Base-by-base conservation (phyloP, 1,284 basidiomycete genomes). In the Ganoderma boninense region DNA sequence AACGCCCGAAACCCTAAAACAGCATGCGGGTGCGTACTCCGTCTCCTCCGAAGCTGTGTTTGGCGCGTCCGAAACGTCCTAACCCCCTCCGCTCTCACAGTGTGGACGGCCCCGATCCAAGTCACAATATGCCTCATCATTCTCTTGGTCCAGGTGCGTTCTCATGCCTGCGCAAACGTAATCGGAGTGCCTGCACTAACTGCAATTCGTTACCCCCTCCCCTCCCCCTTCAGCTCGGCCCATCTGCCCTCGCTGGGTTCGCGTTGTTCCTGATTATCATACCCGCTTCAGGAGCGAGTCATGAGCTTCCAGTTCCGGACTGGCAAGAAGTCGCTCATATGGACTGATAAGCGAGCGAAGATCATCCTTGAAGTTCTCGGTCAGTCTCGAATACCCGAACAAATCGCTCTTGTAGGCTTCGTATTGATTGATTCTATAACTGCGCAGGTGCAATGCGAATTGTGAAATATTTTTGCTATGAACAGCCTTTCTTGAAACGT, bases 401-500 rank as follows among this genome's bases (percentile, higher is more conserved):
- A 8, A 5, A 44, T 42, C 5, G 5, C 26, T 23, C 6, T 7
- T 44, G 20, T 46, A 6, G 20, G 14, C 14, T 26, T 10, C 6
- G 35, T 56, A 23, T 38, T 40, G n/a, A 54, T 43, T 43, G 1
- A 14, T 3, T 1, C n/a, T 49, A n/a, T 11, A 20, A 16, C 23
- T 57, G 8, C 43, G 44, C 62, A 87, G 87, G 88, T 49, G 89
- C 87, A 0, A 93, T 94, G 90, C 86, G 90, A 8, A 86, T 95
- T 23, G 90, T 94, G 74, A 95, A 95, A 79, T 92, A 92, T 76
- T 94, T 95, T 79, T 89, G 87, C 23, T 92, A 92, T 71, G 92
- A 93, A 79, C 75, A 84, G 1, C 89, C 91, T 0, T 92, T 91
- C 79, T 77, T 92, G 57, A 84, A 88, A 71, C 84, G 91, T 90